Evolutionary conservation across 805 yeast genomes (phyloP).

Genomic region (Nakazawaea populi): DNA sequence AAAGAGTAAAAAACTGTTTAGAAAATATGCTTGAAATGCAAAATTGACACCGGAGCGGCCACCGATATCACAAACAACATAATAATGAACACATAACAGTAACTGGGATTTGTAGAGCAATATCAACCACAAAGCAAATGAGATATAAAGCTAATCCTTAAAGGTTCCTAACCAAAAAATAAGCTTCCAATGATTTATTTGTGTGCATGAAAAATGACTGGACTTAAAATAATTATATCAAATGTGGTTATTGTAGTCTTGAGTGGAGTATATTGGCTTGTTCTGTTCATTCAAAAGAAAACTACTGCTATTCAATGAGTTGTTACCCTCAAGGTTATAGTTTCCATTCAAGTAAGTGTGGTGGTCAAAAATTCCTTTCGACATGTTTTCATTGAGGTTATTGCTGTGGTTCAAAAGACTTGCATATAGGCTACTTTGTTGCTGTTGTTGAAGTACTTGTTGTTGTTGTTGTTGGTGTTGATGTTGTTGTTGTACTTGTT

Average conservation of each 20-base stretch:
- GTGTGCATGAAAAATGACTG: not conserved
- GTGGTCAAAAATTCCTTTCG: conserved; percentile 5
- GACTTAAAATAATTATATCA: not conserved
- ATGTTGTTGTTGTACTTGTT: conserved; percentile 6
- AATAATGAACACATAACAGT: not conserved
- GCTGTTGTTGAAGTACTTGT: conserved; percentile 8
- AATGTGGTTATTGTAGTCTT: not conserved
- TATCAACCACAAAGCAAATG: not conserved
- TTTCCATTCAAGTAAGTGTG: conserved; percentile 2
- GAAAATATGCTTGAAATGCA: not conserved
- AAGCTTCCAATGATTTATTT: too few relatives aligned
- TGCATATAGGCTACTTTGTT: not conserved
- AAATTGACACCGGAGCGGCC: not conserved
- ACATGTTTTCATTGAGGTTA: not conserved
- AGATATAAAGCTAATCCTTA: too few relatives aligned
- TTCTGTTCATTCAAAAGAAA: not conserved
- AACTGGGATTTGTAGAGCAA: not conserved
- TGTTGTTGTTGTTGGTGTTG: conserved; percentile 10
- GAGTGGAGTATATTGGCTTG: not conserved
- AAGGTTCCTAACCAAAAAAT: too few relatives aligned
- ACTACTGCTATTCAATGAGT: not conserved
- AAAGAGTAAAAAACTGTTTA: not conserved
- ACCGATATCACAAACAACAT: not conserved
- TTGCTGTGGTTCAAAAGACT: conserved; percentile 6
- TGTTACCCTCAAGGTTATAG: not conserved